A percentile compares a stretch with the other conserved stretches of the same genome.
Conservation (phyloP, 2,329 filamentous ascomycete genomes). For the Akanthomyces muscarius region DNA sequence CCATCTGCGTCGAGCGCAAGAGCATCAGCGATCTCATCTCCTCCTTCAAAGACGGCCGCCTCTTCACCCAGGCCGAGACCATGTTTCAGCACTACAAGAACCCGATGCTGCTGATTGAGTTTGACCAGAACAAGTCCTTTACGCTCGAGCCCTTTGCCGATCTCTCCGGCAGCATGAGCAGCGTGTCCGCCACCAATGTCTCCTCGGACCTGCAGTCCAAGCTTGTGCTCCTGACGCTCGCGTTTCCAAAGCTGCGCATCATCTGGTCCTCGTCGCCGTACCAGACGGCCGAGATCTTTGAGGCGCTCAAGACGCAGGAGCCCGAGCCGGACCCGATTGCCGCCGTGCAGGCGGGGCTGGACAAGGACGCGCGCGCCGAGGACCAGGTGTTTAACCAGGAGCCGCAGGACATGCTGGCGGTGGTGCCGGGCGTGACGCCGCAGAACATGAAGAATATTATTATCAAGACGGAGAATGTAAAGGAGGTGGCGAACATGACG, state of each 20-base stretch:
- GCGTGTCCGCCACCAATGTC: conserved; percentile 55
- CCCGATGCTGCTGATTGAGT: conserved; percentile 93
- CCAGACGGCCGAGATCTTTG: conserved; percentile 96
- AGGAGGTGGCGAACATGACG: conserved; percentile 83
- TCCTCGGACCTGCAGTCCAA: conserved; percentile 82
- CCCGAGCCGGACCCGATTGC: conserved; percentile 85
- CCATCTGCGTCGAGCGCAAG: conserved; percentile 92
- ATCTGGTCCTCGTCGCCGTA: conserved; percentile 94
- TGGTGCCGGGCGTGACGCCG: conserved; percentile 78
- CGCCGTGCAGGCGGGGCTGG: conserved; percentile 77
- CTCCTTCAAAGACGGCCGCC: conserved; percentile 84
- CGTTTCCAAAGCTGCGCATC: conserved; percentile 83
- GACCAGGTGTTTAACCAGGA: conserved; percentile 75
- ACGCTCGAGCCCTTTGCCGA: conserved; percentile 81
- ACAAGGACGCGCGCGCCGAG: conserved; percentile 51
- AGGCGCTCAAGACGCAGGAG: conserved; percentile 84
- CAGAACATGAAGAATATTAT: conserved; percentile 72
- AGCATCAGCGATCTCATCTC: conserved; percentile 86
- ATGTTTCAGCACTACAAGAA: conserved; percentile 92
- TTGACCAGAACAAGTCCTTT: conserved; percentile 95
- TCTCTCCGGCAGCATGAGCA: conserved; percentile 56
- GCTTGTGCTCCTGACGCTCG: conserved; percentile 84
- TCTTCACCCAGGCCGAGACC: conserved; percentile 87
- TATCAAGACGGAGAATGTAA: conserved; percentile 68
- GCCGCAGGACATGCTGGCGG: conserved; percentile 84